phyloP scores from a whole-genome alignment of 2,329 filamentous ascomycete genomes.

The Furcasterigmium furcatum region DNA sequence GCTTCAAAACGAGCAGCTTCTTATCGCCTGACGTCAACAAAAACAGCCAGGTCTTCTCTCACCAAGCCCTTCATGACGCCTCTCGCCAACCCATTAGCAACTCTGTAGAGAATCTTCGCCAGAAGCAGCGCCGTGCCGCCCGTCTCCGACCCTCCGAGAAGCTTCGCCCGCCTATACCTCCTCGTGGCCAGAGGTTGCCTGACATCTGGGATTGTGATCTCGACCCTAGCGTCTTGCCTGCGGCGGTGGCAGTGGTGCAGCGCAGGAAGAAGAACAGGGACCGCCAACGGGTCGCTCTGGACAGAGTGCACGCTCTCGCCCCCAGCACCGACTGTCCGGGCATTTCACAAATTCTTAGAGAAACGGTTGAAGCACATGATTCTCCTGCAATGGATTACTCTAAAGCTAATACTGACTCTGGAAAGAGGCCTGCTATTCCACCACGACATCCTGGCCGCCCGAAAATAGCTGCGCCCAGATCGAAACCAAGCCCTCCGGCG shows the following conservation, averaged over 20 bases:
- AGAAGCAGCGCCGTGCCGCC: constrained; percentile 22
- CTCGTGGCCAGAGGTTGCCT: neutral
- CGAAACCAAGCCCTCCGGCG: no score
- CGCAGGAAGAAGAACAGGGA: neutral
- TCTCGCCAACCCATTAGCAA: constrained; percentile 24
- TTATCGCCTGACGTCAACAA: constrained; percentile 7
- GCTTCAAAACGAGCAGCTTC: constrained; percentile 20
- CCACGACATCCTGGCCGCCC: neutral
- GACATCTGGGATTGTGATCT: neutral
- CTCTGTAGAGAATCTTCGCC: constrained; percentile 24
- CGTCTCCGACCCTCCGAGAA: no score
- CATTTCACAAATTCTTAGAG: neutral
- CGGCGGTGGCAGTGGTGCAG: neutral
- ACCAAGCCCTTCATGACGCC: constrained; percentile 24
- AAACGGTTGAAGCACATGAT: no score
- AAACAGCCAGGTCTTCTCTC: constrained; percentile 16
- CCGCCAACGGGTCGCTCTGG: neutral
- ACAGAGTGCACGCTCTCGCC: neutral
- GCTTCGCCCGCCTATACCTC: no score
- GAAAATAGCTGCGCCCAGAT: neutral
- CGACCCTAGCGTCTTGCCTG: neutral
- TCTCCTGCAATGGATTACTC: no score
- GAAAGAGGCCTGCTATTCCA: neutral
- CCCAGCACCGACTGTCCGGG: neutral
- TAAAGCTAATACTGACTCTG: no score